These are phyloP conservation scores for Aegilops tauschii DNA, from an alignment of 176 grass and related monocot species.

Conservation along the genomic window DNA sequence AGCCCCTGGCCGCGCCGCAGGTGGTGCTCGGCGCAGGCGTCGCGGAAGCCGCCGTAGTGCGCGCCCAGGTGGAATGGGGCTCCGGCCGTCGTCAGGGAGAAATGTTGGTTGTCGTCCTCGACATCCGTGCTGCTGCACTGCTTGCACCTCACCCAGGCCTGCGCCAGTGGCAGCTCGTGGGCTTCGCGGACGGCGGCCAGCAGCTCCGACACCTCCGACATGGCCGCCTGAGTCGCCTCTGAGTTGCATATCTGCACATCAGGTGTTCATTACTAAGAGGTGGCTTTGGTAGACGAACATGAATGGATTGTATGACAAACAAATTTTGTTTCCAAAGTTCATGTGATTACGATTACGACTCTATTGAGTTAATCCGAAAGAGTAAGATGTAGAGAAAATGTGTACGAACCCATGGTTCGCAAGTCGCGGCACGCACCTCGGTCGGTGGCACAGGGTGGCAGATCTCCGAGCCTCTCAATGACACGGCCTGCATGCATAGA, in stretches of 20 bases:
- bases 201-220: conserved; percentile 54
- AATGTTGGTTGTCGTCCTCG: not conserved
- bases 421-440: conserved; percentile 35
- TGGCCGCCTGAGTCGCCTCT: conserved; percentile 35
- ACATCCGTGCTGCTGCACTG: conserved; percentile 31
- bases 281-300: not conserved
- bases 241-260: conserved; percentile 47
- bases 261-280: not conserved
- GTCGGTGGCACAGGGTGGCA: conserved; percentile 27
- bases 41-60: conserved; percentile 46
- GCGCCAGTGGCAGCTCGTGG: conserved; percentile 67
- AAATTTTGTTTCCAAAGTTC: not conserved
- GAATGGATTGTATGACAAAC: not conserved
- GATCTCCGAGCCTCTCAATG: conserved; percentile 68
- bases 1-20: conserved; percentile 67
- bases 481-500: conserved; percentile 52
- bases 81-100: conserved; percentile 53
- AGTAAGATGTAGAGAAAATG: not conserved
- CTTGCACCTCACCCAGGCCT: conserved; percentile 72
- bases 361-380: not conserved
- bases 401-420: not conserved
- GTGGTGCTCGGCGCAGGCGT: conserved; percentile 85
- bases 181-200: conserved; percentile 51
- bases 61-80: conserved; percentile 48
- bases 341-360: not conserved